A percentile compares a stretch with the other conserved stretches of the same genome.
Evolutionary conservation across 177 flowering plant genomes (phyloP).

Genomic region (Tripterygium wilfordii): DNA sequence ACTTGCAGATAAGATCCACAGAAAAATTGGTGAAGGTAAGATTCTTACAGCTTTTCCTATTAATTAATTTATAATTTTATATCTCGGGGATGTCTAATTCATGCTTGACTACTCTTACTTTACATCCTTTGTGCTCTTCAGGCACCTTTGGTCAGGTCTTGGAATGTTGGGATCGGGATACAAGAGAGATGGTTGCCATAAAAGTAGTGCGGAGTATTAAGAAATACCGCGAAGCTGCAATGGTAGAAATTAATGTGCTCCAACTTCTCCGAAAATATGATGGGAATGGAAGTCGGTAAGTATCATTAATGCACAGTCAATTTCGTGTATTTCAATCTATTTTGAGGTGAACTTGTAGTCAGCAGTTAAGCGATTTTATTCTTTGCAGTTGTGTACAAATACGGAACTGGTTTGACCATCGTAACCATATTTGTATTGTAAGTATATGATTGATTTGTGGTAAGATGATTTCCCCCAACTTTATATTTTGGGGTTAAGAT

Average conservation of each 20-base stretch:
- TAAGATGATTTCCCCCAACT: slow-evolving; percentile 29
- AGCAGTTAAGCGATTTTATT: slow-evolving; percentile 20
- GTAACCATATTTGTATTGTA: slow-evolving; percentile 62
- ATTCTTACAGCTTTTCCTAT: neutral
- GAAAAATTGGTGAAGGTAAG: slow-evolving; percentile 83
- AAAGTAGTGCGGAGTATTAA: slow-evolving; percentile 69
- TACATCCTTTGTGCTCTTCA: slow-evolving; percentile 15
- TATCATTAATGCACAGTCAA: slow-evolving; percentile 2
- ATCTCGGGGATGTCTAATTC: too few relatives aligned
- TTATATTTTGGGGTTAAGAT: slow-evolving; percentile 33
- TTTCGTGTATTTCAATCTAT: neutral
- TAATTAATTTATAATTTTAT: too few relatives aligned
- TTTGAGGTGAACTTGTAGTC: slow-evolving; percentile 3
- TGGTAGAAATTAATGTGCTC: slow-evolving; percentile 75
- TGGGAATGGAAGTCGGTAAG: slow-evolving; percentile 54
- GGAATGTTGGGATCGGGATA: slow-evolving; percentile 83
- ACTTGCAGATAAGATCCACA: slow-evolving; percentile 63
- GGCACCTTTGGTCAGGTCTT: slow-evolving; percentile 88
- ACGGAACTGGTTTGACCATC: slow-evolving; percentile 60
- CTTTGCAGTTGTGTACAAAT: slow-evolving; percentile 60
- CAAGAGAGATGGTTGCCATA: slow-evolving; percentile 72
- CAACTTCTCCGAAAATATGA: slow-evolving; percentile 63
- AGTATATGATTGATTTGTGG: slow-evolving; percentile 30
- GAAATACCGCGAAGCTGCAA: slow-evolving; percentile 76
- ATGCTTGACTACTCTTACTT: too few relatives aligned